Percentiles rank a stretch among this genome's conserved stretches.
Conservation (phyloP, 2,329 filamentous ascomycete genomes). For the Fusarium nisikadoi region DNA sequence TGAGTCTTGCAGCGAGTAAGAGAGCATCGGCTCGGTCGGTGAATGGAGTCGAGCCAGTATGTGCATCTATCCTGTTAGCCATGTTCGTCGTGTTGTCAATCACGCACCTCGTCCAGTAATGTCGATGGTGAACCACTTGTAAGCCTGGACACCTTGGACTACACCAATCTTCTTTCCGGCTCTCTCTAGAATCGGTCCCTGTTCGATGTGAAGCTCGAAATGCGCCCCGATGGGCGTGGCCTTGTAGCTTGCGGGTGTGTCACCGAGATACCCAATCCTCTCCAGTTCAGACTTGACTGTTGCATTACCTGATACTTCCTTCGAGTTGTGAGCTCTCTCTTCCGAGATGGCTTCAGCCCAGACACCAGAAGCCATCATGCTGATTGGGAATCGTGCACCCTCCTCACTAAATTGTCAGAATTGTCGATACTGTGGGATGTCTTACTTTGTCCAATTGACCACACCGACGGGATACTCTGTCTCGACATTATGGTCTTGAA, state of each 20-base stretch:
- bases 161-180: constrained; percentile 29
- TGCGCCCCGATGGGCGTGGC: constrained; percentile 73
- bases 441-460: constrained; percentile 80
- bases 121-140: constrained; percentile 42
- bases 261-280: constrained; percentile 76
- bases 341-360: constrained; percentile 77
- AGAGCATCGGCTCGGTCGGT: constrained; percentile 47
- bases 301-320: constrained; percentile 60
- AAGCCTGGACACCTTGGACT: constrained; percentile 41
- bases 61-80: constrained; percentile 46
- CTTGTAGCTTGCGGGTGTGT: constrained; percentile 44
- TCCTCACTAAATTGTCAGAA: constrained; percentile 69
- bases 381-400: constrained; percentile 80
- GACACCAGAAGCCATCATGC: constrained; percentile 79
- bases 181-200: constrained; percentile 53
- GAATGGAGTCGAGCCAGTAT: constrained; percentile 46
- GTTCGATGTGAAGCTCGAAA: constrained; percentile 87
- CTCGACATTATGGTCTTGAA: constrained; percentile 74
- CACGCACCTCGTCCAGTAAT: constrained; percentile 35
- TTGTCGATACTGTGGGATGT: accelerated
- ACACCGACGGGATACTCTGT: constrained; percentile 79
- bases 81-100: background rate
- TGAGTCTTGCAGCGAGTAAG: constrained; percentile 44
- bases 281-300: constrained; percentile 63
- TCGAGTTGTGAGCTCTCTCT: constrained; percentile 68